Evolutionary conservation across 2,329 filamentous ascomycete genomes (phyloP), one percentile per base, ranked within the genome.

Genomic region (Calonectria pseudoturangicola): DNA sequence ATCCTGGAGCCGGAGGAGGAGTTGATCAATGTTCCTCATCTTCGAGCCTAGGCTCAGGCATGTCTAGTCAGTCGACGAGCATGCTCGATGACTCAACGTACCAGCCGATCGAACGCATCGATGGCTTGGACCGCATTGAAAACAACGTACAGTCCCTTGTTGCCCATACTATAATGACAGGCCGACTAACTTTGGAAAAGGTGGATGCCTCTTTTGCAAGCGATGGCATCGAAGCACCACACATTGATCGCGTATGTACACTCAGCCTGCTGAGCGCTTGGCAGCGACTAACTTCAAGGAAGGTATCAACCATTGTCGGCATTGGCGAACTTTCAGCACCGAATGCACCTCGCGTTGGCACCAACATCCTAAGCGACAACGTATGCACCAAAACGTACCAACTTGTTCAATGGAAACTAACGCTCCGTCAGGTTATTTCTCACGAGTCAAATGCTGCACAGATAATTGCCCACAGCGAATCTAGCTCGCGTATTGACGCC

Each of bases 131-230:
- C 63, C 3, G 71, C 68, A 65, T 51, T 56, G 74, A 47, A 58
- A 69, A 43, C 48, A 74, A 75, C 73, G 77, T 79, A 79, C 60
- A 76, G 77, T 16, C 36, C 50, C 41, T 15, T 56, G 15, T 33
- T 3, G 27, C 43, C 3, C n/a, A 28, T 5, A 3, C 33, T 3
- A 21, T 48, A 8, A 21, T 33, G 30, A 54, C 45, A 18, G 45
- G 56, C 30, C 74, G 63, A 74, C 79, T 80, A 77, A 80, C 67
- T 75, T 67, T 56, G 66, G 39, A 77, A 76, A 81, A 80, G 79
- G 73, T 75, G 66, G 58, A 50, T 67, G 65, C 60, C n/a, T 68
- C 68, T 71, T 71, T 68, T 62, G 65, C 48, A 65, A 28, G 7
- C 62, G 60, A 70, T 41, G 58, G 43, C 43, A 39, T 66, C 28